A percentile compares a stretch with the other conserved stretches of the same genome.
Conservation (phyloP, 371 early-diverging fungal genomes). For the Mortierella sp. region DNA sequence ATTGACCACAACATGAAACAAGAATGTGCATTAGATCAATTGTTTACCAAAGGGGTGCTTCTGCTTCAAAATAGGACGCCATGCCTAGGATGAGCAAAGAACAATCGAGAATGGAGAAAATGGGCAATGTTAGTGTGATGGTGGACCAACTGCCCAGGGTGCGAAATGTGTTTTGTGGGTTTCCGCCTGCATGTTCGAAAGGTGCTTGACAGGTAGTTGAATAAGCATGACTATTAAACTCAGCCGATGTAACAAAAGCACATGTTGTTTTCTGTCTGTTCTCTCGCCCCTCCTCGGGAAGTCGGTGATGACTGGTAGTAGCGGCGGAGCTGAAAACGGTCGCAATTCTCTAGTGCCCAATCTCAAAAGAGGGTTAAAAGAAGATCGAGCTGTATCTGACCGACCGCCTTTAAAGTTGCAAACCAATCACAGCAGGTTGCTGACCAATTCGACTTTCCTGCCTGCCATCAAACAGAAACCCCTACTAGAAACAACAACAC, state of each 20-base stretch:
- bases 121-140: not conserved
- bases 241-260: not conserved
- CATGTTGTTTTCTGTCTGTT: not conserved
- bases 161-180: not conserved
- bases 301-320: not conserved
- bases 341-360: not conserved
- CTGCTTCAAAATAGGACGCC: slow-evolving; percentile 50
- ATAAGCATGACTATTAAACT: not conserved
- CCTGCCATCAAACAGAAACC: not conserved
- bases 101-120: not conserved
- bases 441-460: not conserved
- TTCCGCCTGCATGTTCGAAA: not conserved
- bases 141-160: not conserved
- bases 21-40: not conserved
- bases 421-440: not conserved
- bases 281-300: not conserved
- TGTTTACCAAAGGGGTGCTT: slow-evolving; percentile 51
- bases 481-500: not conserved
- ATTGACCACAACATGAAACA: too few relatives aligned
- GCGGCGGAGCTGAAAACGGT: not conserved
- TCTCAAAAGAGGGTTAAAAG: not conserved
- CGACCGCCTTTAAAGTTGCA: slow-evolving; percentile 6
- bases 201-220: not conserved
- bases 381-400: not conserved
- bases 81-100: slow-evolving; percentile 27